Percentiles rank a stretch among this genome's conserved stretches.
These are phyloP conservation scores for Phytophthora colocasiae DNA, from an alignment of 352 stramenopile genomes.

Conservation along the genomic window DNA sequence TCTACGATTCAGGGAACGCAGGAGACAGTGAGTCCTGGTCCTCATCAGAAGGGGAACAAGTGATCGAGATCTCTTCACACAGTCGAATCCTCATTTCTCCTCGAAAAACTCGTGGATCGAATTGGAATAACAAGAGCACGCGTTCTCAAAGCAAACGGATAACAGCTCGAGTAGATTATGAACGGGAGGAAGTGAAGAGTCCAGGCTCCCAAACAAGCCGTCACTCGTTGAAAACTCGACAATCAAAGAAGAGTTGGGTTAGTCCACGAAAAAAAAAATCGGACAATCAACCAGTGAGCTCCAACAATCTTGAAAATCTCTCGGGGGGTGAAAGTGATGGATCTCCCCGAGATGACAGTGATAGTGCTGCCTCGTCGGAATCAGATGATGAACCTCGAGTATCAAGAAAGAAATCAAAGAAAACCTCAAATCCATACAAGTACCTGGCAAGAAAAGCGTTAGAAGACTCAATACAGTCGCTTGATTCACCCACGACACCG, in stretches of 20 bases:
- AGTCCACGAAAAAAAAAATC: slow-evolving; percentile 6
- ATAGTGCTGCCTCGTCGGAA: slow-evolving; percentile 19
- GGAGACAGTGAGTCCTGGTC: slow-evolving; percentile 29
- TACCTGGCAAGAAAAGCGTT: slow-evolving; percentile 5
- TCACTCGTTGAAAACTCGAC: not conserved
- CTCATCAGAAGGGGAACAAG: slow-evolving; percentile 43
- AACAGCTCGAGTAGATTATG: not conserved
- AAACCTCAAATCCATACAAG: slow-evolving; percentile 6
- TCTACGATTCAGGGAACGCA: slow-evolving; percentile 20
- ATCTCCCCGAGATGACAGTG: slow-evolving; percentile 4
- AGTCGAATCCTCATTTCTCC: slow-evolving; percentile 73
- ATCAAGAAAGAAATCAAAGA: slow-evolving; percentile 9
- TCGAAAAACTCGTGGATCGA: slow-evolving; percentile 24
- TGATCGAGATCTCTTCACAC: slow-evolving; percentile 67
- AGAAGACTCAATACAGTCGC: slow-evolving; percentile 26
- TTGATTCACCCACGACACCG: slow-evolving; percentile 40
- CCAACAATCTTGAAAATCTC: slow-evolving; percentile 16
- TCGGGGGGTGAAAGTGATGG: slow-evolving; percentile 29
- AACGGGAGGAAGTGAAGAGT: slow-evolving; percentile 5
- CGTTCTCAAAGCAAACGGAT: slow-evolving; percentile 5
- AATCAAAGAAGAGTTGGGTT: slow-evolving; percentile 8
- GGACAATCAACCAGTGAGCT: slow-evolving; percentile 10
- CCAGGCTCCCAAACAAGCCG: not conserved
- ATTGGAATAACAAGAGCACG: slow-evolving; percentile 23
- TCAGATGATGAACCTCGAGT: not conserved